Conservation (phyloP, 495 filamentous ascomycete genomes). For the Achaetomiella virescens region DNA sequence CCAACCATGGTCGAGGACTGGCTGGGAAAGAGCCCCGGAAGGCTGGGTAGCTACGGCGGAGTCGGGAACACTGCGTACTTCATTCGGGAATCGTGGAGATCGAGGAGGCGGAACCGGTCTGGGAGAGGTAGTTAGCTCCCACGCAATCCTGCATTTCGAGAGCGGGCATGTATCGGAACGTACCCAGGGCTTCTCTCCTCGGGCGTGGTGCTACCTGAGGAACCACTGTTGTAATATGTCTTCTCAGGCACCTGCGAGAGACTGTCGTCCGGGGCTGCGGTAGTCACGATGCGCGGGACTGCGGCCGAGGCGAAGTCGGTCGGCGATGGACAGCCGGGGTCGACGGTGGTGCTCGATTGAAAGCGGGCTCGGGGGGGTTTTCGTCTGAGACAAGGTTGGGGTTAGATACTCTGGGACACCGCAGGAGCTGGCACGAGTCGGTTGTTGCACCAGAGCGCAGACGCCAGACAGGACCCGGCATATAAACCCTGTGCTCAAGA, state of each 20-base stretch:
- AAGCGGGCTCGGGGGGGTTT: slow-evolving; percentile 39
- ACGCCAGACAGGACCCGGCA: neutral
- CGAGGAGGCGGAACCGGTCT: slow-evolving; percentile 29
- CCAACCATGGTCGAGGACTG: slow-evolving; percentile 30
- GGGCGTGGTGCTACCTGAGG: slow-evolving; percentile 29
- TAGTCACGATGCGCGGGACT: slow-evolving; percentile 35
- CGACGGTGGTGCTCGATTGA: slow-evolving; percentile 37
- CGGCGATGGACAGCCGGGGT: slow-evolving; percentile 35
- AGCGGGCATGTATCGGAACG: slow-evolving; percentile 19
- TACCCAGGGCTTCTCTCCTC: slow-evolving; percentile 31
- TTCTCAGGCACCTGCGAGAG: slow-evolving; percentile 20
- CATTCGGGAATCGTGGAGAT: slow-evolving; percentile 37
- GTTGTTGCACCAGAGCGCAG: slow-evolving; percentile 29
- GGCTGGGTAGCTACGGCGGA: slow-evolving; percentile 32
- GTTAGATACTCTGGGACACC: slow-evolving; percentile 29
- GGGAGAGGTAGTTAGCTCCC: slow-evolving; percentile 22
- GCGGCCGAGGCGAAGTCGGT: slow-evolving; percentile 31
- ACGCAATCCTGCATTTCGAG: slow-evolving; percentile 8
- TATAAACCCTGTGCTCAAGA: neutral
- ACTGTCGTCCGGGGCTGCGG: slow-evolving; percentile 25
- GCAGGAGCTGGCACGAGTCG: slow-evolving; percentile 22
- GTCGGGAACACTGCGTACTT: slow-evolving; percentile 34
- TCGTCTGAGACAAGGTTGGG: slow-evolving; percentile 32
- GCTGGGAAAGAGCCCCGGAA: slow-evolving; percentile 27
- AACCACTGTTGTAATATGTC: slow-evolving; percentile 34